Base-by-base conservation (phyloP, 1,284 basidiomycete genomes). In the Papiliotrema fonsecae region DNA sequence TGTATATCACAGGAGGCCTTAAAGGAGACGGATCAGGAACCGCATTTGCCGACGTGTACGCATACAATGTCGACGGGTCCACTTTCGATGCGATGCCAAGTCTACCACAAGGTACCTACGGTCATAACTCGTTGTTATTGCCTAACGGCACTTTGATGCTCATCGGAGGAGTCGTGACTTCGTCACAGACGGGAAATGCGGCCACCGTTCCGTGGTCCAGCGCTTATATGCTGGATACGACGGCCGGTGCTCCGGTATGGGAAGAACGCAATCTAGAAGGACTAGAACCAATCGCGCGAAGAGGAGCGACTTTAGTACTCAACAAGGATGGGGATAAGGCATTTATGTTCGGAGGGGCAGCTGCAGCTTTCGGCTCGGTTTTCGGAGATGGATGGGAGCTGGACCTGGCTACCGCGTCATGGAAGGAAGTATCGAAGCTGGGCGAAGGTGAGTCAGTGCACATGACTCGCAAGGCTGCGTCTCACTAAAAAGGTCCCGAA, bases 281-380 rank as follows among this genome's bases (percentile, higher is more conserved):
- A 1, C 56, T 64, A 0, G 69, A 67, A 5, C 88, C 87, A 7
- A 47, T 60, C 16, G 77, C 82, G n/a, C 80, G 88, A 41, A 77
- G 85, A 31, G 82, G 81, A 13, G 87, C 88, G 50, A 83, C 82
- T 0, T 76, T 82, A 2, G 77, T 78, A 0, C 64, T 81, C 13
- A 75, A 84, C 19, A 37, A 47, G 0, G 72, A 78, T 31, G 77
- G 77, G 39, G 79, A 77, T 24, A 79, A 78, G 48, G 73, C 88
- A 25, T 72, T 89, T 46, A 80, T 91, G 11, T 85, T 88, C 31
- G 88, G 88, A 19, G 88, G 88, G 11, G 78, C 80, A n/a, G 82
- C 85, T 64, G 78, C 77, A 6, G 65, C 58, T 26, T 74, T 85
- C 45, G 78, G 81, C 57, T 75, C 63, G 1, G 80, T 78, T 13